phyloP scores from a whole-genome alignment of 2,329 filamentous ascomycete species.

The Lizonia empirigonia region DNA sequence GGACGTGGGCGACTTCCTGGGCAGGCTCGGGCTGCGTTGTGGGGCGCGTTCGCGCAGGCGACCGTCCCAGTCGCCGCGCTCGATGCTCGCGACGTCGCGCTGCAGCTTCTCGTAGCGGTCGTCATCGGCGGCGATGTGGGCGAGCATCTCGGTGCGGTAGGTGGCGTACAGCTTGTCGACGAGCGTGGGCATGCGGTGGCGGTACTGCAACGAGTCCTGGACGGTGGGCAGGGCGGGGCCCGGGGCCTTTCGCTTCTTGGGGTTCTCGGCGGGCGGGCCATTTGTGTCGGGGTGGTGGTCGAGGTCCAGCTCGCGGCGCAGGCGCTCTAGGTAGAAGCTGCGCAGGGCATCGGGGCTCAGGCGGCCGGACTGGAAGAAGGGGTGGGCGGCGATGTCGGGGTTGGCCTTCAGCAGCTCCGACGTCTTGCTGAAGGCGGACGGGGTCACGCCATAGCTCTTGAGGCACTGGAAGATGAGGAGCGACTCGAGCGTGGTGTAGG shows the following conservation, averaged over 20 bases:
- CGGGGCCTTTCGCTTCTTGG: slow-evolving; percentile 72
- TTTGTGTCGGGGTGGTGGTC: slow-evolving; percentile 49
- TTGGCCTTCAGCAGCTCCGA: slow-evolving; percentile 77
- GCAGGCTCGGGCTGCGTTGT: slow-evolving; percentile 32
- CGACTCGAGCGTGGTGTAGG: slow-evolving; percentile 84
- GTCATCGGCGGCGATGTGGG: slow-evolving; percentile 77
- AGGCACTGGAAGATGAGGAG: slow-evolving; percentile 84
- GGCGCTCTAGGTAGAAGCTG: slow-evolving; percentile 74
- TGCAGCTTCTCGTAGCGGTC: slow-evolving; percentile 66
- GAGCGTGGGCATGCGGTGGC: slow-evolving; percentile 71
- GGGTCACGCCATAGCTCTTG: slow-evolving; percentile 68
- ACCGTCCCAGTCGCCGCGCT: slow-evolving; percentile 64
- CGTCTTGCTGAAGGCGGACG: slow-evolving; percentile 71
- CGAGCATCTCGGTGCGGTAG: slow-evolving; percentile 73
- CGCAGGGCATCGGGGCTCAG: slow-evolving; percentile 79
- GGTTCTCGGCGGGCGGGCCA: slow-evolving; percentile 55
- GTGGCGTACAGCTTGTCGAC: slow-evolving; percentile 75
- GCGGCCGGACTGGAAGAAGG: slow-evolving; percentile 73
- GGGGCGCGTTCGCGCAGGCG: slow-evolving; percentile 35
- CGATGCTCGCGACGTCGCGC: slow-evolving; percentile 71
- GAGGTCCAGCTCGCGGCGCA: slow-evolving; percentile 71
- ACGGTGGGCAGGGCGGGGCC: slow-evolving; percentile 64
- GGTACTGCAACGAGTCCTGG: slow-evolving; percentile 69
- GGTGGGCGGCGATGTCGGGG: slow-evolving; percentile 70
- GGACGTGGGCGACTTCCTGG: slow-evolving; percentile 36